Evolutionary conservation across 1,284 basidiomycete species (phyloP), one percentile per base, ranked within the genome.

Genomic region (Rhizopogon parksii): DNA sequence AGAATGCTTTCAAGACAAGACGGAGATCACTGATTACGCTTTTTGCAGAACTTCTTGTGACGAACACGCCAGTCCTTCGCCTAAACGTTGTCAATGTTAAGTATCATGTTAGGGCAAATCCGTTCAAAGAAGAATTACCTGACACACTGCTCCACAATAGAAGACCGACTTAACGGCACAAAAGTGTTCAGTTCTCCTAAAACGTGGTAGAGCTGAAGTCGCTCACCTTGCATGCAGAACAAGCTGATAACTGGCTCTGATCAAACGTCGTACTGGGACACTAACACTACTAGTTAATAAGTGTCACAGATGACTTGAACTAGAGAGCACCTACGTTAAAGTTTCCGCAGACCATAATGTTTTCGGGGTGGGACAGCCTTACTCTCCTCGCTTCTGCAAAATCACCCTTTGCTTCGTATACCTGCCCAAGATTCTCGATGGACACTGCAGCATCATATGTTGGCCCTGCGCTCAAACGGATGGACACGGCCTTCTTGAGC

Each of bases 381-480:
- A 64, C 57, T 15, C 59, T 54, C 34, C 60, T 63, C 2, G 66
- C 68, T 15, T 61, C 60, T 12, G 42, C 37, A 32, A 67, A 30
- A 43, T 67, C 55, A 19, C 66, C 68, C 38, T 57, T 60, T 50
- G 59, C 65, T 54, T 71, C 69, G 36, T 62, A 63, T 2, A 70
- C 55, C 39, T 58, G 59, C 3, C 59, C 69, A 15, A 70, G 57
- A 52, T 68, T 70, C 50, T 71, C 69, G 15, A 67, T 57, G 27
- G 69, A 64, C 12, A 61, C 62, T 2, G 69, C 68, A 7, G 63
- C 60, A 52, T 71, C 69, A 17, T 65, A 54, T 5, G 47, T 47
- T 19, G 57, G 53, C 5, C 55, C 58, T 2, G 17, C 39, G 4
- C 30, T 47, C 17, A 55, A 60, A 49, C 68, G 63, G 17, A 70